A percentile compares a stretch with the other conserved stretches of the same genome.
phyloP scores from a whole-genome alignment of 1,139 yeast species.

The Debaryomycetaceae sp. region DNA sequence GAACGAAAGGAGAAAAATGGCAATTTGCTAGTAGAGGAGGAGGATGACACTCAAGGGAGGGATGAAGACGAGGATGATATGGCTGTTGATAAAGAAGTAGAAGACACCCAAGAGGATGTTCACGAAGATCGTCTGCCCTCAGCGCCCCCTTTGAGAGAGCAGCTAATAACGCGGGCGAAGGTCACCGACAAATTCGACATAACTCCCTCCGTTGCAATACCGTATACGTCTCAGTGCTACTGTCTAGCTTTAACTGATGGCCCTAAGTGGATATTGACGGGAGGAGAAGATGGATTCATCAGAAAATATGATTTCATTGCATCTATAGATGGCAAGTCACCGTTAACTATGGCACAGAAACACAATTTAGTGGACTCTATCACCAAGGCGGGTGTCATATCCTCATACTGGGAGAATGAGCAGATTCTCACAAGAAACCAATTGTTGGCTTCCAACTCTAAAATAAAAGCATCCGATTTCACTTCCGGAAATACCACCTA shows the following conservation, averaged over 20 bases:
- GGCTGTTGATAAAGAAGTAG: background rate
- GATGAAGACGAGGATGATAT: conserved; percentile 4
- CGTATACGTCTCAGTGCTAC: conserved; percentile 68
- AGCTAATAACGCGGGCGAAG: conserved; percentile 39
- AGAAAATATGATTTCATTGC: conserved; percentile 84
- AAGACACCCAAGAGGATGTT: background rate
- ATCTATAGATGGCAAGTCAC: conserved; percentile 85
- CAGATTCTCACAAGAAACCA: conserved; percentile 58
- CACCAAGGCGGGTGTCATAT: conserved; percentile 75
- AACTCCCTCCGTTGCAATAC: conserved; percentile 69
- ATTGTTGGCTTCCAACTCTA: conserved; percentile 40
- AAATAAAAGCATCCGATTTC: conserved; percentile 41
- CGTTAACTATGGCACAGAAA: conserved; percentile 85
- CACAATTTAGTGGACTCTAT: conserved; percentile 87
- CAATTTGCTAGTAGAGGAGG: background rate
- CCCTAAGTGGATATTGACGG: conserved; percentile 84
- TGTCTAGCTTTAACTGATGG: conserved; percentile 78
- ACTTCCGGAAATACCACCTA: conserved; percentile 43
- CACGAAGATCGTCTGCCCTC: background rate
- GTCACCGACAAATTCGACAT: conserved; percentile 53
- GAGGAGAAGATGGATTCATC: conserved; percentile 95
- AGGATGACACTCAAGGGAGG: conserved; percentile 2
- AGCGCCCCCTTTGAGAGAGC: conserved; percentile 26
- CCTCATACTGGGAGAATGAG: conserved; percentile 95
- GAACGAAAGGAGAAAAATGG: conserved; percentile 10